Base-by-base conservation (phyloP, 306 rosid species). In the Canavalia ensiformis region DNA sequence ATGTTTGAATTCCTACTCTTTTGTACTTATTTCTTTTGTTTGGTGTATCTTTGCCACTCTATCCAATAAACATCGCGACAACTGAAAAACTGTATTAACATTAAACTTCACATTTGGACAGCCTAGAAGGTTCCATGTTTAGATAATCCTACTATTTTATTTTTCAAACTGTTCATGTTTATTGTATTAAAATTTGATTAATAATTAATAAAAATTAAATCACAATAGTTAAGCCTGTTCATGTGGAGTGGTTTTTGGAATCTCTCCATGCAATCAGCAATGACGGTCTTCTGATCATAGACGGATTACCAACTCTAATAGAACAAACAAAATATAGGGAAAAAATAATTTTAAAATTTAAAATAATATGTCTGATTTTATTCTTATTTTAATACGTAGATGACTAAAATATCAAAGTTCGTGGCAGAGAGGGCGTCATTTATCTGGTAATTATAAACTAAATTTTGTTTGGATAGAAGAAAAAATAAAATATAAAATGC, bases 51-150 rank as follows among this genome's bases (percentile, higher is more conserved):
- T 70, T 69, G 75, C 7, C 45, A 76, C 44, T 54, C 58, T 78
- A 66, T 31, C 62, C 77, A 34, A 68, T 50, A 7, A 59, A 37
- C 63, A 49, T 62, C 8, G 3, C 50, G 83, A 69, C 78, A 60
- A 62, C 60, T 35, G 55, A 41, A 41, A 72, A 30, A 49, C 25
- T 57, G 46, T 4, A 29, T 39, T 29, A 29, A n/a, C 42, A n/a
- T 41, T 60, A 49, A 18, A 54, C 39, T 49, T 80, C 66, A 7
- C 50, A 33, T 41, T 34, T 44, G 58, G 68, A 65, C 75, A 64
- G 57, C 59, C 25, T 34, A 29, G 75, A 64, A 47, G n/a, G 50
- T 50, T 62, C 18, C 33, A 59, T 25, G 35, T 62, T 52, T 60
- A 28, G 33, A 67, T 6, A 66, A 18, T 54, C 9, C 10, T 33